phyloP scores from a whole-genome alignment of 139 green algal species.

The Pleodorina starrii region DNA sequence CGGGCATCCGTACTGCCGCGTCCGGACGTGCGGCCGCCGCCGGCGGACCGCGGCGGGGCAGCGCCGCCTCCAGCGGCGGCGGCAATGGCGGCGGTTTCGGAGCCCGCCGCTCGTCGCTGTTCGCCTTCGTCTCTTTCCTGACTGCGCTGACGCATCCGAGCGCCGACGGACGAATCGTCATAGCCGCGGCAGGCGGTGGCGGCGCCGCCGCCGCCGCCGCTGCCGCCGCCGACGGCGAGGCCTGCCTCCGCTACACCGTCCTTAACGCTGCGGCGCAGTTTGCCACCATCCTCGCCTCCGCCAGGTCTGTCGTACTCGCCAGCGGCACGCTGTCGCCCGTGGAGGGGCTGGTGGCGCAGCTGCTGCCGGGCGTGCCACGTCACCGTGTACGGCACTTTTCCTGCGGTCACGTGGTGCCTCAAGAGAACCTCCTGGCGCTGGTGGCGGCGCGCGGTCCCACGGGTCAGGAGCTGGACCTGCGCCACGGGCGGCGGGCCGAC shows the following conservation, averaged over 20 bases:
- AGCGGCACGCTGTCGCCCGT: conserved; percentile 93
- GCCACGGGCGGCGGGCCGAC: conserved; percentile 60
- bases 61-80: neutral
- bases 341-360: conserved; percentile 64
- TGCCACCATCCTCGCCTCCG: conserved; percentile 58
- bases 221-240: conserved; percentile 54
- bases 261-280: conserved; percentile 94
- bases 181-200: conserved; percentile 61
- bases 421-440: conserved; percentile 76
- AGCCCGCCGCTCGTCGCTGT: conserved; percentile 57
- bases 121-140: conserved; percentile 84
- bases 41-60: neutral
- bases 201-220: conserved; percentile 89
- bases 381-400: conserved; percentile 73
- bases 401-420: conserved; percentile 92
- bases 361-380: conserved; percentile 72
- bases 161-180: conserved; percentile 89
- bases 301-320: conserved; percentile 89
- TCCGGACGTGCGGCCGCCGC: neutral
- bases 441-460: conserved; percentile 75
- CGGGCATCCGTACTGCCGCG: neutral
- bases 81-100: neutral
- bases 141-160: conserved; percentile 84
- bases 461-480: conserved; percentile 79
- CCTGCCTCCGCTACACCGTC: conserved; percentile 83